Percentiles rank a stretch among this genome's conserved stretches.
These are phyloP conservation scores for Lentinula boryana DNA, from an alignment of 768 basidiomycete genomes.

Conservation along the genomic window DNA sequence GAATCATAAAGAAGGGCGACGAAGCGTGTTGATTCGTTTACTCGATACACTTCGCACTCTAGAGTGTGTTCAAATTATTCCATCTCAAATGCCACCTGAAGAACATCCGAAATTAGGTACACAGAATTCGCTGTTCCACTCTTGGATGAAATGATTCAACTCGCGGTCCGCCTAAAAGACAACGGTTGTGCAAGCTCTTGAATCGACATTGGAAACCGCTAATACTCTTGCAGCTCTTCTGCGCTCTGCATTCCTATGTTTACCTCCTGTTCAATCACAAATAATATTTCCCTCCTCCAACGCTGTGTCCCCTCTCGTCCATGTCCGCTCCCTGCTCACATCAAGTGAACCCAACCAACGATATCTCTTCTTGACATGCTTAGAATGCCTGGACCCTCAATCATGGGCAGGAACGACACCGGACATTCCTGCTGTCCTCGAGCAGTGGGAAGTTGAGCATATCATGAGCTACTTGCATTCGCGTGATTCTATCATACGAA, in stretches of 20 bases:
- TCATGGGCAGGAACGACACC: conserved; percentile 65
- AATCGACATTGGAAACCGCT: conserved; percentile 6
- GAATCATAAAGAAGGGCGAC: conserved; percentile 7
- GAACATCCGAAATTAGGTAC: background rate
- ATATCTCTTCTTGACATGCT: conserved; percentile 61
- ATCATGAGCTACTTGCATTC: conserved; percentile 66
- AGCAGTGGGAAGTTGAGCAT: conserved; percentile 68
- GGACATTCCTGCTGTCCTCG: conserved; percentile 46
- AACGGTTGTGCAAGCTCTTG: conserved; percentile 16
- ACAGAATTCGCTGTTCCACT: conserved; percentile 11
- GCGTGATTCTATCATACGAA: conserved; percentile 50
- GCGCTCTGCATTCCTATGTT: conserved; percentile 25
- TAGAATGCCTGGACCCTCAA: conserved; percentile 49
- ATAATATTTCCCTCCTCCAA: conserved; percentile 17
- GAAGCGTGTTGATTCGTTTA: conserved; percentile 14
- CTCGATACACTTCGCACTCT: conserved; percentile 19
- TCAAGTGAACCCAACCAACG: conserved; percentile 55
- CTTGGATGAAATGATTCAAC: conserved; percentile 20
- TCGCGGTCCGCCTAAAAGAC: conserved; percentile 14
- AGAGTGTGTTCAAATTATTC: conserved; percentile 19
- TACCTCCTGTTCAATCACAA: conserved; percentile 8
- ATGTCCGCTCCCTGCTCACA: conserved; percentile 51
- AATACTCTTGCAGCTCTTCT: conserved; percentile 21
- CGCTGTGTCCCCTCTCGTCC: conserved; percentile 30
- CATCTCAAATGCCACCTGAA: background rate